A percentile compares a stretch with the other conserved stretches of the same genome.
Evolutionary conservation across 1,284 basidiomycete genomes (phyloP).

Genomic region (Phylloporus sp.): DNA sequence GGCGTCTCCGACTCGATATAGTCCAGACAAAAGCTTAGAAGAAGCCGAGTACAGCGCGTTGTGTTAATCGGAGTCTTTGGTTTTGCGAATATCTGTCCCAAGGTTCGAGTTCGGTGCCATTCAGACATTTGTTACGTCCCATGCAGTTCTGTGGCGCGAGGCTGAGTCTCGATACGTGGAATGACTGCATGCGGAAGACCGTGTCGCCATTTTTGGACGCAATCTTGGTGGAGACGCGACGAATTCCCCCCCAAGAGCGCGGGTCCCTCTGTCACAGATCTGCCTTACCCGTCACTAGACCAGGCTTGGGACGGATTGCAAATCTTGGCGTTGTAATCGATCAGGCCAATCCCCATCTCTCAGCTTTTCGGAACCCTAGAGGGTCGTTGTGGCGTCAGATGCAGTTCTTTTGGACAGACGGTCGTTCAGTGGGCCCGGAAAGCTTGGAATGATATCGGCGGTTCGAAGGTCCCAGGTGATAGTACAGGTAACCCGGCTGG

Average conservation of each 20-base stretch:
- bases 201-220: slow-evolving; percentile 88
- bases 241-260: slow-evolving; percentile 27
- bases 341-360: slow-evolving; percentile 78
- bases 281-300: slow-evolving; percentile 29
- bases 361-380: slow-evolving; percentile 76
- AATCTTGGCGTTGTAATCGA: slow-evolving; percentile 83
- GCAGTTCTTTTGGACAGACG: slow-evolving; percentile 73
- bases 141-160: slow-evolving; percentile 92
- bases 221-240: slow-evolving; percentile 61
- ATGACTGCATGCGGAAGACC: slow-evolving; percentile 86
- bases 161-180: slow-evolving; percentile 83
- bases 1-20: slow-evolving; percentile 93
- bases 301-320: slow-evolving; percentile 87
- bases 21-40: slow-evolving; percentile 67
- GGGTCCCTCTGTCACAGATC: slow-evolving; percentile 17
- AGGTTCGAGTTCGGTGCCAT: slow-evolving; percentile 92
- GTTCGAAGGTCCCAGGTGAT: slow-evolving; percentile 45
- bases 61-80: slow-evolving; percentile 87
- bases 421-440: slow-evolving; percentile 80
- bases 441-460: slow-evolving; percentile 72
- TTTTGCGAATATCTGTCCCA: slow-evolving; percentile 80
- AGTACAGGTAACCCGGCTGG: slow-evolving; percentile 23
- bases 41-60: slow-evolving; percentile 78
- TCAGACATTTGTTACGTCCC: slow-evolving; percentile 92
- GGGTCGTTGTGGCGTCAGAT: slow-evolving; percentile 68